Evolutionary conservation across 768 basidiomycete species (phyloP).

Genomic region (Lactarius trivialis): DNA sequence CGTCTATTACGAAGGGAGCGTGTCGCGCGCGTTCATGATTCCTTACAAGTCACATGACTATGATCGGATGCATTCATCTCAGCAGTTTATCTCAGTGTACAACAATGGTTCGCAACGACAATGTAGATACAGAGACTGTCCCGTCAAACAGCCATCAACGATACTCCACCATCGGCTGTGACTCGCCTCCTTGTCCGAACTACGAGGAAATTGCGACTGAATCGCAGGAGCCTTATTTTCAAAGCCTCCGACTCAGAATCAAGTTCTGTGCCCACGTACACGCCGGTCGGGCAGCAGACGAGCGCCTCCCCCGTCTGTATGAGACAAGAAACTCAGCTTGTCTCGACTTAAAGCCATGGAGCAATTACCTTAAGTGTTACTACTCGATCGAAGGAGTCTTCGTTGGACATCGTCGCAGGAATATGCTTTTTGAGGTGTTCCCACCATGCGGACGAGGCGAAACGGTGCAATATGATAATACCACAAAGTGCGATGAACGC

Average conservation of each 20-base stretch:
- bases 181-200: constrained; percentile 57
- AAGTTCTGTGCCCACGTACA: constrained; percentile 33
- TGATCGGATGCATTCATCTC: no score
- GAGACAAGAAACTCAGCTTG: constrained; percentile 1
- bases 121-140: not conserved
- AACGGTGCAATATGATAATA: constrained; percentile 60
- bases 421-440: constrained; percentile 62
- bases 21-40: not conserved
- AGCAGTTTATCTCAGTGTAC: no score
- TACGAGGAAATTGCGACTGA: constrained; percentile 53
- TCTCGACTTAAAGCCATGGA: not conserved
- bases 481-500: constrained; percentile 62
- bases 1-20: no score
- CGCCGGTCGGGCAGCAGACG: constrained; percentile 58
- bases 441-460: constrained; percentile 75
- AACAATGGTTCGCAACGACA: no score
- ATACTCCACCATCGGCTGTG: constrained; percentile 60
- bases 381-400: constrained; percentile 59
- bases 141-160: constrained; percentile 36
- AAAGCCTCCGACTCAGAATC: constrained; percentile 11
- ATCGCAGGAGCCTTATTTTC: constrained; percentile 32
- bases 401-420: constrained; percentile 51
- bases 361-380: constrained; percentile 52
- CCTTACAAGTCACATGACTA: constrained; percentile 11
- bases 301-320: constrained; percentile 65